Evolutionary conservation across 2,329 filamentous ascomycete genomes (phyloP).

Genomic region (Fusarium praegraminearum): DNA sequence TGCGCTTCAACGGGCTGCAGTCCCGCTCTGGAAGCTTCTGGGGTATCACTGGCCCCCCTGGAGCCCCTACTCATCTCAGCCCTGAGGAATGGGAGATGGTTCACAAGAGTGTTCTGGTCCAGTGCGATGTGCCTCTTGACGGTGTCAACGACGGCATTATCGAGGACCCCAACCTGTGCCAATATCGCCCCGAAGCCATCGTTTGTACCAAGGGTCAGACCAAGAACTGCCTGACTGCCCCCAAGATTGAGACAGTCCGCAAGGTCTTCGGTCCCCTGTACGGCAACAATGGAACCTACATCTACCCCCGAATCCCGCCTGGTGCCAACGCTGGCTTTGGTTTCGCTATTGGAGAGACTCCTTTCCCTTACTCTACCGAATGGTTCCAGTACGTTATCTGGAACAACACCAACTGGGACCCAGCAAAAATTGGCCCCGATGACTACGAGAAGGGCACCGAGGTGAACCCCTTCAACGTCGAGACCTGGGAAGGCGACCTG

Average conservation of each 20-base stretch:
- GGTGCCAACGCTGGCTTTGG: constrained; percentile 49
- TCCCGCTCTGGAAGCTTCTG: constrained; percentile 24
- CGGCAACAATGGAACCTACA: constrained; percentile 48
- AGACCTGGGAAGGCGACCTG: constrained; percentile 56
- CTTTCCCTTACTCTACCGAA: constrained; percentile 28
- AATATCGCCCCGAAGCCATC: constrained; percentile 57
- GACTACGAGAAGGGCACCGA: constrained; percentile 56
- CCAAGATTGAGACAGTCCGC: constrained; percentile 26
- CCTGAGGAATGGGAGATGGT: constrained; percentile 57
- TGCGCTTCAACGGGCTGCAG: constrained; percentile 52
- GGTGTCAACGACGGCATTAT: constrained; percentile 64
- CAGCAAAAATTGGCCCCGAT: constrained; percentile 47
- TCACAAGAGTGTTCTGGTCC: constrained; percentile 56
- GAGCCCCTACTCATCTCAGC: constrained; percentile 38
- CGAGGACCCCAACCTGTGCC: constrained; percentile 59
- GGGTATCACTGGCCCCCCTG: constrained; percentile 20
- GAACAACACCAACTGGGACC: constrained; percentile 52
- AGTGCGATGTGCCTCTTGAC: constrained; percentile 63
- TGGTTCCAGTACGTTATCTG: constrained; percentile 58
- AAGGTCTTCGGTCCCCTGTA: constrained; percentile 34
- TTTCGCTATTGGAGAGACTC: constrained; percentile 19
- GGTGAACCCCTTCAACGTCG: constrained; percentile 28
- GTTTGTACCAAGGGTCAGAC: constrained; percentile 49
- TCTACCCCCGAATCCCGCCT: constrained; percentile 35
- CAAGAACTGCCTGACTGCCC: constrained; percentile 15